Percentiles rank a stretch among this genome's conserved stretches.
These are phyloP conservation scores for Agaricus blazei DNA, from an alignment of 768 basidiomycete genomes.

Conservation along the genomic window DNA sequence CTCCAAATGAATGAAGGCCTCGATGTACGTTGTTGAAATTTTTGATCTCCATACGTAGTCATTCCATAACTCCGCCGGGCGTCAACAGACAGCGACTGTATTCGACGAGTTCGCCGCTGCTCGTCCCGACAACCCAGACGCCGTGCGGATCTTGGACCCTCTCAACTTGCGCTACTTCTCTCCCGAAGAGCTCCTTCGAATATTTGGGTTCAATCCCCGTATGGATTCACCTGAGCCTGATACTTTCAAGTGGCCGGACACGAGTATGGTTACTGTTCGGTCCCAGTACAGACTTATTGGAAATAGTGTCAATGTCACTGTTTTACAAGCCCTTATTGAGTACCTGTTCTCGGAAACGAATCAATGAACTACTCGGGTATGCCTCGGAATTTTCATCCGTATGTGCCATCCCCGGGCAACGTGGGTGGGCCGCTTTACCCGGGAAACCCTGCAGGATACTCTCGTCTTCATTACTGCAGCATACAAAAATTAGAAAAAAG, in stretches of 20 bases:
- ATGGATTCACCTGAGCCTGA: constrained; percentile 3
- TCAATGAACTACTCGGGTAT: too few relatives aligned
- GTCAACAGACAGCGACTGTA: constrained; percentile 47
- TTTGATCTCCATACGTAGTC: background rate
- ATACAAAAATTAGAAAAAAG: too few relatives aligned
- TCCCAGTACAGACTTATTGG: constrained; percentile 75
- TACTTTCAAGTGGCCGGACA: constrained; percentile 58
- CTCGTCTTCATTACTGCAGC: too few relatives aligned
- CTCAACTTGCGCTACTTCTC: constrained; percentile 73
- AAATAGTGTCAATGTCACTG: constrained; percentile 78
- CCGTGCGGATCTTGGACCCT: constrained; percentile 50
- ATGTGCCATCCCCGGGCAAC: too few relatives aligned
- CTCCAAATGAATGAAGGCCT: constrained; percentile 64
- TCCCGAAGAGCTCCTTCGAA: constrained; percentile 62
- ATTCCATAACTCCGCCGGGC: background rate
- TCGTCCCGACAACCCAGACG: constrained; percentile 32
- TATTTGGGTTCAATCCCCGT: constrained; percentile 53
- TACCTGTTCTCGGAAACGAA: constrained; percentile 40
- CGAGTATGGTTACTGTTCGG: constrained; percentile 46
- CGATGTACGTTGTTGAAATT: constrained; percentile 38
- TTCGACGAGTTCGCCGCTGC: constrained; percentile 53
- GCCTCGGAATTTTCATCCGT: too few relatives aligned
- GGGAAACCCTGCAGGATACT: too few relatives aligned
- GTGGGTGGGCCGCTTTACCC: too few relatives aligned
- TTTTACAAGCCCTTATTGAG: constrained; percentile 56